phyloP scores from a whole-genome alignment of 257 asterid species.

The Anisodus tanguticus region DNA sequence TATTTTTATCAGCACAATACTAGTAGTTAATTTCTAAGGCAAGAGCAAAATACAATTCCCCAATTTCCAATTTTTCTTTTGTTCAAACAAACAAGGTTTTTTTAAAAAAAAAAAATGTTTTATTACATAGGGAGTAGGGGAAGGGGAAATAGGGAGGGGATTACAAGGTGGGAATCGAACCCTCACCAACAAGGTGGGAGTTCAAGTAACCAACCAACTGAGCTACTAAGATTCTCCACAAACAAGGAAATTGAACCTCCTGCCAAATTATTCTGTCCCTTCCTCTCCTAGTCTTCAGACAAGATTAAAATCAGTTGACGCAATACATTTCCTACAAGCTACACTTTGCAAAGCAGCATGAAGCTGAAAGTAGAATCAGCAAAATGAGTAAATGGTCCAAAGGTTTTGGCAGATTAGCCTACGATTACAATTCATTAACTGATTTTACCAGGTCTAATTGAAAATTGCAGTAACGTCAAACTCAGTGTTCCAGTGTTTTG shows the following conservation, averaged over 20 bases:
- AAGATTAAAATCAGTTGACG: background rate
- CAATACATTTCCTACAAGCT: background rate
- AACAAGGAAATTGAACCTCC: background rate
- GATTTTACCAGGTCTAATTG: background rate
- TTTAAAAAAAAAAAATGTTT: too few species aligned
- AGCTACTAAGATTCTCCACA: background rate
- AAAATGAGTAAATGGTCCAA: background rate
- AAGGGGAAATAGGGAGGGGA: too few species aligned
- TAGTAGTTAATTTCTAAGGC: background rate
- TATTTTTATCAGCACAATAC: background rate
- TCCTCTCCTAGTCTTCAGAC: background rate
- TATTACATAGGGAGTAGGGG: too few species aligned
- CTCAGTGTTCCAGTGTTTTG: background rate
- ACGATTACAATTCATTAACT: background rate
- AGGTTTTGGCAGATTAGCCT: conserved; percentile 16
- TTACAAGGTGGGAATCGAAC: too few species aligned
- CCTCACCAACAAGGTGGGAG: too few species aligned
- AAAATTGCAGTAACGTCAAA: background rate
- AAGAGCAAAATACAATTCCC: background rate
- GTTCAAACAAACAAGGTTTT: background rate
- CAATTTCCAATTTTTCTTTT: background rate
- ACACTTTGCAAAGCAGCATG: background rate
- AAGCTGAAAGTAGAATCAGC: conserved; percentile 5
- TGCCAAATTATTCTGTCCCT: background rate
- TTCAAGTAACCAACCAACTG: too few species aligned